phyloP scores from a whole-genome alignment of 1,139 yeast genomes.

The Geotrichum citri-aurantii region DNA sequence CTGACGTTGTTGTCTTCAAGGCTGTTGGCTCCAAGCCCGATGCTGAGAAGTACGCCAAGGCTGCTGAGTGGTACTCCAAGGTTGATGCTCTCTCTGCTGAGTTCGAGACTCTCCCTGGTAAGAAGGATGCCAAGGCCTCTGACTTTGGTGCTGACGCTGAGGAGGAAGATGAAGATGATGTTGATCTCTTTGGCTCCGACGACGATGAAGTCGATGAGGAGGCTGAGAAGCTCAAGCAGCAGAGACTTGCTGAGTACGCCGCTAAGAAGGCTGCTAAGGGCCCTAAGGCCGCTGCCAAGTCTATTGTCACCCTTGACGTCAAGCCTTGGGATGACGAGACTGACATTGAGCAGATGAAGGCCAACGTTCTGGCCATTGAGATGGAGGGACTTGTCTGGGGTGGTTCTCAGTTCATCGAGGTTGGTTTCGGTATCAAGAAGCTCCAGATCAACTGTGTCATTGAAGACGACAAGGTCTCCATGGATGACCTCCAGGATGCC shows the following conservation, averaged over 20 bases:
- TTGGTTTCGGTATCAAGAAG: conserved; percentile 99
- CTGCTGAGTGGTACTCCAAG: conserved; percentile 98
- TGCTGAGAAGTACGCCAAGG: conserved; percentile 75
- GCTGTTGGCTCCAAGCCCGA: conserved; percentile 67
- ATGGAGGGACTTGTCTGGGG: conserved; percentile 98
- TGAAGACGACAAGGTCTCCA: conserved; percentile 92
- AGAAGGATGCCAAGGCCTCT: conserved; percentile 33
- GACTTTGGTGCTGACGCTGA: conserved; percentile 53
- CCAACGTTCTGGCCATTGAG: conserved; percentile 75
- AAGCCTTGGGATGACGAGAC: conserved; percentile 99
- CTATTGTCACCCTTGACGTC: conserved; percentile 91
- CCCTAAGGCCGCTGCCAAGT: conserved; percentile 98
- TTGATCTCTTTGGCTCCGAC: conserved; percentile 90
- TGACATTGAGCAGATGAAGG: conserved; percentile 80
- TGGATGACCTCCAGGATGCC: conserved; percentile 76
- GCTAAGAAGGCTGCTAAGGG: conserved; percentile 97
- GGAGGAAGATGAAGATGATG: conserved; percentile 84
- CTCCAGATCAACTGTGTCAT: conserved; percentile 97
- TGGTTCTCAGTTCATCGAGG: conserved; percentile 92
- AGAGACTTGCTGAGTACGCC: conserved; percentile 96
- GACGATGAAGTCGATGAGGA: conserved; percentile 90
- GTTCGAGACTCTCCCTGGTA: conserved; percentile 47
- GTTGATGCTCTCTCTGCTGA: conserved; percentile 86
- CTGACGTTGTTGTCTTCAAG: conserved; percentile 87
- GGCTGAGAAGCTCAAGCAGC: conserved; percentile 94